Base-by-base conservation (phyloP, 169 alveolate genomes). In the Cryptosporidium sp. region DNA sequence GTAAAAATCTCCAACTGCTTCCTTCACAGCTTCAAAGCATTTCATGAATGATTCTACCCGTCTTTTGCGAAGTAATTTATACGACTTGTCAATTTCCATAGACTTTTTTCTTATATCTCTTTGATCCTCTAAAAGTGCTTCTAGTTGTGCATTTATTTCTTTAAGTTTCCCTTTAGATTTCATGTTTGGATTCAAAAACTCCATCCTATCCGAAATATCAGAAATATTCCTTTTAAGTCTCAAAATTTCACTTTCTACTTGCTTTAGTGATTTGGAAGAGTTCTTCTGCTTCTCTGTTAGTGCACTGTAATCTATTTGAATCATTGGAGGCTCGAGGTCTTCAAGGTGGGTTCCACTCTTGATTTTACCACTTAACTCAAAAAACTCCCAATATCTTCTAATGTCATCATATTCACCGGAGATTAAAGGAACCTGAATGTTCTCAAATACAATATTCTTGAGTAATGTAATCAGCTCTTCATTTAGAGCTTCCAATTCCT, bases 1-100 rank as follows among this genome's bases (percentile, higher is more conserved):
- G 80, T 95, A 95, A 70, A 92, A 92, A 26, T 87, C 71, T 18
- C 87, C 69, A 10, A 95, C 84, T n/a, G 74, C 84, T 21, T 86
- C 85, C 43, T 93, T 70, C 26, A 95, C 95, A 37, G 92, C 71
- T 50, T 94, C 95, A 91, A 95, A 94, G 85, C 87, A 93, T 6
- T 87, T 84, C 33, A 91, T 65, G 85, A 94, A 95, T 51, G 84
- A 65, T 37, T 89, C 74, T 51, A 93, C 86, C 39, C 96, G 84
- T 69, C 91, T 91, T 69, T 65, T 80, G 16, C 89, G 61, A 7
- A 80, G 10, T 1, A 7, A 33, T 41, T 62, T 80, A 23, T 31
- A 80, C 3, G 62, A 59, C 39, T 91, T 87, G 29, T 91, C 84
- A 26, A 67, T 31, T 35, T 74, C 69, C 45, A 31, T 33, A 10